Conservation (phyloP, 331 rosid species). For the Erythrophleum ivorense region DNA sequence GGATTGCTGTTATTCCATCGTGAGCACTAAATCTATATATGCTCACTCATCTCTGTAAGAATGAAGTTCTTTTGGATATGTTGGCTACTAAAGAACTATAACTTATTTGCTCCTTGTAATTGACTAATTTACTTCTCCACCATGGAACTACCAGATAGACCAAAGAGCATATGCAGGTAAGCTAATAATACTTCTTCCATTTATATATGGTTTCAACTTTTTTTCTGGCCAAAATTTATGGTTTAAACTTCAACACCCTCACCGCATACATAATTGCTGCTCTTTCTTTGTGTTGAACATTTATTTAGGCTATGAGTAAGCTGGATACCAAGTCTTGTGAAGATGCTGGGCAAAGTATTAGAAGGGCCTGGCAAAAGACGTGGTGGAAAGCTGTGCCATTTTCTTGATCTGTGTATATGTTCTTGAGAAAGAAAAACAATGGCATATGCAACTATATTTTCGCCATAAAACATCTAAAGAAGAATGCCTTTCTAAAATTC, state of each 20-base stretch:
- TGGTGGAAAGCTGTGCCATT: slow-evolving; percentile 18
- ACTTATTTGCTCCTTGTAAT: slow-evolving; percentile 1
- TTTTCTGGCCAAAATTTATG: not conserved
- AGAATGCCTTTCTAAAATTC: not conserved
- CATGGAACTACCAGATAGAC: slow-evolving; percentile 72
- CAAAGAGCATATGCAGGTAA: slow-evolving; percentile 91
- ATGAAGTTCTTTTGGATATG: slow-evolving; percentile 36
- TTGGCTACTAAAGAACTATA: slow-evolving; percentile 31
- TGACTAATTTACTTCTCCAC: slow-evolving; percentile 41
- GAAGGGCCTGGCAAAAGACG: slow-evolving; percentile 95
- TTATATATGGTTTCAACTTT: slow-evolving; percentile 27
- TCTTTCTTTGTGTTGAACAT: slow-evolving; percentile 34
- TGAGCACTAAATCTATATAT: slow-evolving; percentile 51
- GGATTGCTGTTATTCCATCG: slow-evolving; percentile 93
- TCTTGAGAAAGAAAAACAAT: not conserved
- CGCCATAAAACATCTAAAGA: not conserved
- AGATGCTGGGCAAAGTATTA: slow-evolving; percentile 82
- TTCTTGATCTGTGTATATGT: not conserved
- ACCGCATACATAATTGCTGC: slow-evolving; percentile 17
- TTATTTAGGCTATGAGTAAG: slow-evolving; percentile 73
- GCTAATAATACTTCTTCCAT: slow-evolving; percentile 23
- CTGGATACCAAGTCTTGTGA: slow-evolving; percentile 83
- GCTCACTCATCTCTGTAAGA: slow-evolving; percentile 16
- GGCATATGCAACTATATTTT: not conserved
- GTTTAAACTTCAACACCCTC: not conserved